Conservation (phyloP, 2,329 filamentous ascomycete species). For the Xylaria hypoxylon region DNA sequence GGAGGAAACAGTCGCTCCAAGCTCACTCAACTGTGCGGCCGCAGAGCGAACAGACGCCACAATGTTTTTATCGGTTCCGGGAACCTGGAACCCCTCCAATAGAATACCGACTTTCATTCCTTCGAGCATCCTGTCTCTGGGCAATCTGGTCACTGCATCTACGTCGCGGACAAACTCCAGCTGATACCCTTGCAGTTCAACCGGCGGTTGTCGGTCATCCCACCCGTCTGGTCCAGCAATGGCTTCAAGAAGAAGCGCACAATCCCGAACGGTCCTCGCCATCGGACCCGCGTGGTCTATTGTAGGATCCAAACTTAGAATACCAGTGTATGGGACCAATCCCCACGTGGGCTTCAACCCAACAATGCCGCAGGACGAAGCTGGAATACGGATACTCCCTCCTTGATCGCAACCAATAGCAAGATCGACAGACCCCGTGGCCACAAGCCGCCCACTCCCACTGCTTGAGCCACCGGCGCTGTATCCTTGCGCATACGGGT, state of each 20-base stretch:
- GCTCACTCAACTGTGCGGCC: slow-evolving; percentile 43
- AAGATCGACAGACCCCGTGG: slow-evolving; percentile 48
- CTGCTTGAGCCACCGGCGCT: slow-evolving; percentile 59
- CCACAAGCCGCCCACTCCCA: slow-evolving; percentile 59
- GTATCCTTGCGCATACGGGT: slow-evolving; percentile 59
- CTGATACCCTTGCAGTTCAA: slow-evolving; percentile 25
- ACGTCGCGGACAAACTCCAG: slow-evolving; percentile 38
- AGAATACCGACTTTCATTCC: slow-evolving; percentile 50
- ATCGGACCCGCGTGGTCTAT: slow-evolving; percentile 52
- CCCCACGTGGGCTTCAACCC: slow-evolving; percentile 52
- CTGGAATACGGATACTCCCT: slow-evolving; percentile 52
- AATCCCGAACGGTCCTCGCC: slow-evolving; percentile 46
- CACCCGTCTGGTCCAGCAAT: slow-evolving; percentile 51
- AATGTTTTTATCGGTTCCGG: slow-evolving; percentile 45
- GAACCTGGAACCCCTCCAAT: slow-evolving; percentile 46
- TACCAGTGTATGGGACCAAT: slow-evolving; percentile 52
- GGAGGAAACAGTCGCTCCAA: slow-evolving; percentile 45
- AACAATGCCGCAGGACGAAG: slow-evolving; percentile 49
- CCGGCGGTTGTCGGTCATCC: slow-evolving; percentile 50
- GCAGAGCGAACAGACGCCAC: slow-evolving; percentile 44
- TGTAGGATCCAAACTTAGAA: slow-evolving; percentile 47
- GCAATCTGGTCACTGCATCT: slow-evolving; percentile 31
- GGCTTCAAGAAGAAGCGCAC: slow-evolving; percentile 49
- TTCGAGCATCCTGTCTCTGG: slow-evolving; percentile 37
- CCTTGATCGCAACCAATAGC: slow-evolving; percentile 53